phyloP scores from a whole-genome alignment of 2,329 filamentous ascomycete species.

The Colletotrichum gloeosporioides region DNA sequence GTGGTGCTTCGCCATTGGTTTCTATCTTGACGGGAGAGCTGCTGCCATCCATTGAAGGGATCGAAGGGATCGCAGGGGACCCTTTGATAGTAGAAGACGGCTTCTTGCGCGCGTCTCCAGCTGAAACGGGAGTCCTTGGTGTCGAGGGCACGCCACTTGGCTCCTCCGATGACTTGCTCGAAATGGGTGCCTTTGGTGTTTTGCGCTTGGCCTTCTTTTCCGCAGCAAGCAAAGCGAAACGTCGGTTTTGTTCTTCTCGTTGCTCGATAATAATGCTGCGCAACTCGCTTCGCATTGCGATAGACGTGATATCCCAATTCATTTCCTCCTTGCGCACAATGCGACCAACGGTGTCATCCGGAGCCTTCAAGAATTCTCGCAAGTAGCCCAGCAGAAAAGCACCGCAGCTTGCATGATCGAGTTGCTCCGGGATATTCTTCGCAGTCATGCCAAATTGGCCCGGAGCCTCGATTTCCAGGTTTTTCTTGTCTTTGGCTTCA shows the following conservation, averaged over 20 bases:
- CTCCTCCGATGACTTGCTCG: background rate
- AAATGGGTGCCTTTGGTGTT: constrained; percentile 27
- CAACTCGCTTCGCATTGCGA: constrained; percentile 67
- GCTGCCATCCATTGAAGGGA: background rate
- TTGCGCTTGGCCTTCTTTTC: constrained; percentile 41
- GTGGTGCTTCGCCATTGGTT: background rate
- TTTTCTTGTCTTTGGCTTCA: constrained; percentile 72
- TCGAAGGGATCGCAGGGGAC: background rate
- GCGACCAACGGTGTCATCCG: constrained; percentile 71
- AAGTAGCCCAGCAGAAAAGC: constrained; percentile 86
- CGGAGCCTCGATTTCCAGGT: constrained; percentile 42
- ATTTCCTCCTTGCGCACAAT: constrained; percentile 65
- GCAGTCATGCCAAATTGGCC: constrained; percentile 65
- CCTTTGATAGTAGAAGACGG: constrained; percentile 16
- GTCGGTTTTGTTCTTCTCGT: constrained; percentile 63
- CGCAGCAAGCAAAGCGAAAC: constrained; percentile 48
- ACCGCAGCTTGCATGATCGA: constrained; percentile 89
- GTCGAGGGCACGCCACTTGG: background rate
- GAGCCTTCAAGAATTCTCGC: constrained; percentile 78
- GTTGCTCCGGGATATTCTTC: constrained; percentile 77
- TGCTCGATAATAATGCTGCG: constrained; percentile 70
- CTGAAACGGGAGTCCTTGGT: constrained; percentile 1
- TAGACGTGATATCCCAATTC: constrained; percentile 59
- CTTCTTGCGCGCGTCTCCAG: constrained; percentile 20
- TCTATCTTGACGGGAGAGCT: background rate